Conservation (phyloP, 306 rosid genomes). For the Vachellia pachyceras region DNA sequence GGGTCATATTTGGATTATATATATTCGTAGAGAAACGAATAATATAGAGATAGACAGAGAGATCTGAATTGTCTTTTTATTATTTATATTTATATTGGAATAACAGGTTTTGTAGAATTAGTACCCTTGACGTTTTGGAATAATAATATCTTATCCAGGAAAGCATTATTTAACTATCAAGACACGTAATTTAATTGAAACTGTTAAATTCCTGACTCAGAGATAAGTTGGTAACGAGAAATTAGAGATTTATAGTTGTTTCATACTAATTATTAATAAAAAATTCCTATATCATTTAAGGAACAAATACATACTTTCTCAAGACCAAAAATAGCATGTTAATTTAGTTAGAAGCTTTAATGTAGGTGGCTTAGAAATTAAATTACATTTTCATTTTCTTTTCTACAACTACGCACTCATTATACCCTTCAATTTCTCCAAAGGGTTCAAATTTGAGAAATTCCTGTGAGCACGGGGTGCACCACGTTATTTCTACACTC, state of each 20-base stretch:
- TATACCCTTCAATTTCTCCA: too few species aligned
- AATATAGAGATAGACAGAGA: neutral
- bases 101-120: neutral
- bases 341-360: too few species aligned
- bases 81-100: neutral
- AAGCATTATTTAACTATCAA: neutral
- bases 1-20: neutral
- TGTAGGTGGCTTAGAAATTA: too few species aligned
- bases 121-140: slow-evolving; percentile 7
- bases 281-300: too few species aligned
- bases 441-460: too few species aligned
- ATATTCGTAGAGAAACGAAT: neutral
- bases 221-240: neutral
- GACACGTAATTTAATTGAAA: neutral
- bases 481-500: too few species aligned
- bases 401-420: too few species aligned
- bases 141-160: neutral
- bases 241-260: neutral
- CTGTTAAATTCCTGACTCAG: neutral
- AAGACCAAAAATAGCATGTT: too few species aligned
- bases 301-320: too few species aligned
- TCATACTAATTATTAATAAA: neutral
- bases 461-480: too few species aligned
- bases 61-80: neutral
- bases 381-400: too few species aligned